Conservation (phyloP, 2,329 filamentous ascomycete species). For the Colletotrichum sp. region DNA sequence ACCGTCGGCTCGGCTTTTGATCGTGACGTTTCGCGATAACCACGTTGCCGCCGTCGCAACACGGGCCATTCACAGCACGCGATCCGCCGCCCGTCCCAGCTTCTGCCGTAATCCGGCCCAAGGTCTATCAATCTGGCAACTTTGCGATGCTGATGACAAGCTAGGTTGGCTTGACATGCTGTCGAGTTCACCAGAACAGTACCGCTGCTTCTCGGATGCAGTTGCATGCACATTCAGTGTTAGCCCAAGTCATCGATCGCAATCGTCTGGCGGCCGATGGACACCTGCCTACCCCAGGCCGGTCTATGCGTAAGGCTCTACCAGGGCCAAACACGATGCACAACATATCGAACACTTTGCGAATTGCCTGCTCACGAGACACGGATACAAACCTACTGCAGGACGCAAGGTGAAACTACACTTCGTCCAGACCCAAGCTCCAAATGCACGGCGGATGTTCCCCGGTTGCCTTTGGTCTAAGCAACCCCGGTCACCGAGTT, state of each 20-base stretch:
- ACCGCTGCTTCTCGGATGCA: neutral
- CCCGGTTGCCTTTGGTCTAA: constrained; percentile 8
- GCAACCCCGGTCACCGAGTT: constrained; percentile 6
- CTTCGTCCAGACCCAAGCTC: neutral
- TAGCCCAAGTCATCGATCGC: neutral
- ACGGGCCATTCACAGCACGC: neutral
- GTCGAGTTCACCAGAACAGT: neutral
- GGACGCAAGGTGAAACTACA: neutral
- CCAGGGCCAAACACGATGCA: neutral
- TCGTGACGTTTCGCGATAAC: neutral
- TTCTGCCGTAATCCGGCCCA: neutral
- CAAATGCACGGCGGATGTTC: constrained; percentile 8
- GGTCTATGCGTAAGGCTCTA: neutral
- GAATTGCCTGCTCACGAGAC: neutral
- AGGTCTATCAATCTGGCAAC: neutral
- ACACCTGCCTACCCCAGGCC: neutral
- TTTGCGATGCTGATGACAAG: neutral
- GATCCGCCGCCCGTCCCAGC: neutral
- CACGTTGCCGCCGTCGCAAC: neutral
- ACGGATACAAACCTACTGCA: neutral
- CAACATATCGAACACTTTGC: neutral
- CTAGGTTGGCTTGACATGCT: neutral
- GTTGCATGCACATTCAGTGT: neutral
- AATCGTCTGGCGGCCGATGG: neutral
- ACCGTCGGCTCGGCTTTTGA: constrained; percentile 3